Base-by-base conservation (phyloP, 805 yeast genomes). In the Scheffersomyces spartinae region DNA sequence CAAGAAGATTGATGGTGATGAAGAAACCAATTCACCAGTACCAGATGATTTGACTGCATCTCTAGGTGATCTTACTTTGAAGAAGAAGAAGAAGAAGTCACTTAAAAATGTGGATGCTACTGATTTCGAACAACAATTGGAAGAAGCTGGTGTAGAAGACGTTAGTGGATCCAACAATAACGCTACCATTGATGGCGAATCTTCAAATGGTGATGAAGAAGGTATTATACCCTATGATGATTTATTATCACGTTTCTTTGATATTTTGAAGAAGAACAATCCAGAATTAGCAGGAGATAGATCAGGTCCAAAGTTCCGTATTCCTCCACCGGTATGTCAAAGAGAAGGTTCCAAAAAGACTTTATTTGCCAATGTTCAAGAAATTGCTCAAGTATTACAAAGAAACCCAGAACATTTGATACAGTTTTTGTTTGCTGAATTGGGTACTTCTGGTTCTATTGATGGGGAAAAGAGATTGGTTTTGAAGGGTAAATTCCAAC, bases 371-470 rank as follows among this genome's bases (percentile, higher is more conserved):
- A 91, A 91, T 57, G 86, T 91, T 39, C 94, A 86, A 62, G 94
- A 82, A 46, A 91, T 91, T 42, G 72, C 95, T 35, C 82, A 82
- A 41, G 91, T 85, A 30, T 70, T 91, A 64, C 96, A 91, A 59
- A 77, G 99, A 64, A 81, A 85, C 28, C 91, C 95, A 40, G 98
- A 91, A 49, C 98, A 91, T 61, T 75, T 91, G 38, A 91, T 91
- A 55, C 95, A 85, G 64, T 91, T 80, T 60, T 61, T 91, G 58
- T 91, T 91, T 61, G 96, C 97, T 1, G 99, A 91, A 64, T 69
- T 91, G 71, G 99, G 99, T 76, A 91, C 99, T 12, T 84, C 97
- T 2, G 99, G 99, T 50, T 86, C 96, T 29, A 88, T 91, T 33
- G 99, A 91, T 61, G 98, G 97, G 55, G 88, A 83, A 57, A 83